These are phyloP conservation scores for Excoecaria cochinchinensis DNA, from an alignment of 345 rosid species.

Conservation along the genomic window DNA sequence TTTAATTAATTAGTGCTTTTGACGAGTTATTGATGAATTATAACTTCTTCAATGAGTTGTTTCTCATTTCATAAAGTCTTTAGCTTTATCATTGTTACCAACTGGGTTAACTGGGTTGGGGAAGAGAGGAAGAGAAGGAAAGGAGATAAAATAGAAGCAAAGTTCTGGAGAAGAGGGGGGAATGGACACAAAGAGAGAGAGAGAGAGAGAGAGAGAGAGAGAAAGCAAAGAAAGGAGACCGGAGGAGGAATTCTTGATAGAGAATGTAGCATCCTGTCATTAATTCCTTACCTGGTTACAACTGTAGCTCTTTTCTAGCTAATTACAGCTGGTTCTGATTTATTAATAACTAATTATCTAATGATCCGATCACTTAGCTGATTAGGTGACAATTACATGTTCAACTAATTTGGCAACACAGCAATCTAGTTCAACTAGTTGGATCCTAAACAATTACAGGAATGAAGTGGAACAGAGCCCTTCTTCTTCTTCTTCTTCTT, in stretches of 20 bases:
- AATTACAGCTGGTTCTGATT: not conserved
- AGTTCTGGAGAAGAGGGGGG: too few species aligned
- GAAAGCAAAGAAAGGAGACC: not conserved
- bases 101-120: too few species aligned
- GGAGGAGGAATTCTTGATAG: not conserved
- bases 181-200: too few species aligned
- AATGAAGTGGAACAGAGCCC: not conserved
- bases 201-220: too few species aligned
- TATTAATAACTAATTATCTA: not conserved
- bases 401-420: not conserved
- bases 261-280: not conserved
- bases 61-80: not conserved
- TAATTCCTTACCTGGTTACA: not conserved
- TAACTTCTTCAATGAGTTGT: not conserved
- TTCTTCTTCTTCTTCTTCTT: too few species aligned
- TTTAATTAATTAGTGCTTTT: not conserved
- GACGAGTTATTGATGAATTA: not conserved
- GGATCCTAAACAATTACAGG: not conserved
- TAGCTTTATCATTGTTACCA: not conserved
- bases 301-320: not conserved
- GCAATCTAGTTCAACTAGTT: not conserved
- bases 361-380: not conserved
- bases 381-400: not conserved
- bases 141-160: too few species aligned
- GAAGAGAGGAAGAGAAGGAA: too few species aligned